Evolutionary conservation across 2,329 filamentous ascomycete species (phyloP), one percentile per base, ranked within the genome.

Genomic region (Scedosporium minutisporum): DNA sequence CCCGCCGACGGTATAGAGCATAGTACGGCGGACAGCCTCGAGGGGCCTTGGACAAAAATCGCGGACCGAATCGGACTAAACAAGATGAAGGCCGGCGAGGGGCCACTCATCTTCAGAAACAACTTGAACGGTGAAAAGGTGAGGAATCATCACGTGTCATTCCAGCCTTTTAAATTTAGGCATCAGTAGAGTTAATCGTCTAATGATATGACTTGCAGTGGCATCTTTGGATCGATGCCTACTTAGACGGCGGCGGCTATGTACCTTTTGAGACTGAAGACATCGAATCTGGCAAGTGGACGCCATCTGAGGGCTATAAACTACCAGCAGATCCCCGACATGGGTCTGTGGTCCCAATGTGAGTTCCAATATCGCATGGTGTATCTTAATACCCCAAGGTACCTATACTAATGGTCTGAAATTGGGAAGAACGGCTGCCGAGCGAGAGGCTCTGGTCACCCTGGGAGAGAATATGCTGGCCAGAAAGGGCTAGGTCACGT

Each of bases 201-300:
- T 33, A 33, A 5, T 14, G 25, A 42, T 33, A 33, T 18, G 21
- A 63, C 6, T 58, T 53, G 16, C 23, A 66, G 65, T 66, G 64
- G 65, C 64, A 66, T 53, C 44, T 66, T 14, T 65, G 59, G 23
- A 65, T 66, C 44, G 65, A 66, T 46, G 63, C 64, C 58, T 65
- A 66, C 53, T 64, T 62, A 16, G 63, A 62, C 21, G 65, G 65
- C 33, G 25, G 58, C 6, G 65, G 65, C 6, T 66, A 66, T 53
- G 46, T 62, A 27, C 63, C 65, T 2, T 66, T 63, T 44, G 63
- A 64, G 41, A 66, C 64, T 4, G 38, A 14, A 25, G 60, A 66
- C 42, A 65, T 66, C 38, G 57, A 59, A 9, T 51, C 42, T 4
- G 65, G 61, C 3, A 62, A 65, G 29, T 66, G 63, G 60, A 42